phyloP scores from a whole-genome alignment of 1,284 basidiomycete genomes.

The Irpex lacteus region DNA sequence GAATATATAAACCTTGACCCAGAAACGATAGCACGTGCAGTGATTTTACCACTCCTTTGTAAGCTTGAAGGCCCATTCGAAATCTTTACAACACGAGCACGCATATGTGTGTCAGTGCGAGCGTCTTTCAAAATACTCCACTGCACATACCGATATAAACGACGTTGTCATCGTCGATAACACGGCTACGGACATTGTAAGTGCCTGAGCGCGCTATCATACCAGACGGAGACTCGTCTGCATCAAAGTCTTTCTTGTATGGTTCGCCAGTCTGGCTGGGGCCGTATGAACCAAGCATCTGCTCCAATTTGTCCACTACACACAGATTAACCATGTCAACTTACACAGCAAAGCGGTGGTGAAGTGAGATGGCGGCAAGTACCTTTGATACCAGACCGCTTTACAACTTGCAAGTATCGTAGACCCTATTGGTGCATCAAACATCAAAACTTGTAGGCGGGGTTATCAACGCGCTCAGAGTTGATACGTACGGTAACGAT shows the following conservation, averaged over 20 bases:
- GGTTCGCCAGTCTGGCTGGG: constrained; percentile 57
- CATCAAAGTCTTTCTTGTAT: constrained; percentile 70
- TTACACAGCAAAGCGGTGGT: constrained; percentile 3
- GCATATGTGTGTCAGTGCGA: constrained; percentile 7
- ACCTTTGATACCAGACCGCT: constrained; percentile 72
- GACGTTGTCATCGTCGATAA: constrained; percentile 80
- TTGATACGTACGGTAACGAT: constrained; percentile 68
- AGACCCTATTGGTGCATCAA: constrained; percentile 52
- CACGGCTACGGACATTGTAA: constrained; percentile 76
- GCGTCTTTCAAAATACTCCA: background rate
- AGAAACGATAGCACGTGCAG: background rate
- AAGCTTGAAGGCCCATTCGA: constrained; percentile 81
- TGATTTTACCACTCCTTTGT: constrained; percentile 71
- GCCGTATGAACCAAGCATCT: constrained; percentile 90
- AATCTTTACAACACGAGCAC: constrained; percentile 46
- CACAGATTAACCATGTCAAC: background rate
- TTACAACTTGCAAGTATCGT: constrained; percentile 84
- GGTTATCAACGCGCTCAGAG: background rate
- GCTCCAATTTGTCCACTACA: constrained; percentile 82
- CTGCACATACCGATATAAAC: constrained; percentile 65
- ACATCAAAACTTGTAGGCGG: background rate
- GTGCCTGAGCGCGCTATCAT: constrained; percentile 75
- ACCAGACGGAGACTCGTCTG: constrained; percentile 81
- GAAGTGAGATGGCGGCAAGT: constrained; percentile 7
- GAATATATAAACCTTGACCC: background rate